These are phyloP conservation scores for Neoascochyta sp. DNA, from an alignment of 2,329 filamentous ascomycete genomes.

Conservation along the genomic window DNA sequence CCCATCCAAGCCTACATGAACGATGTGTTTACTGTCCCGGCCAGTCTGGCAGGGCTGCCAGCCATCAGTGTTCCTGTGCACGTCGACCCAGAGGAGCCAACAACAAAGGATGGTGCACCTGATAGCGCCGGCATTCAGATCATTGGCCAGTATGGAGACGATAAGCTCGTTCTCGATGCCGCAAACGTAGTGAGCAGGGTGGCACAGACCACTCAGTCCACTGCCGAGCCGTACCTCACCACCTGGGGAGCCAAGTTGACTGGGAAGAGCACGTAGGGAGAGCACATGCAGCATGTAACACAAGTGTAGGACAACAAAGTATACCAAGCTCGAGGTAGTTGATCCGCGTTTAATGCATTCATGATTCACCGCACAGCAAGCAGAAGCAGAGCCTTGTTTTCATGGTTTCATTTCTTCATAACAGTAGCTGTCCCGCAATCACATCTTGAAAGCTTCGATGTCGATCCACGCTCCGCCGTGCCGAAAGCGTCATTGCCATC, in stretches of 20 bases:
- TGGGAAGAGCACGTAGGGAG: no score
- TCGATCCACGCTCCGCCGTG: no score
- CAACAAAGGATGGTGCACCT: slow-evolving; percentile 25
- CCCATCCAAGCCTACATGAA: slow-evolving; percentile 80
- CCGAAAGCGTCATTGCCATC: no score
- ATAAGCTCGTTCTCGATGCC: slow-evolving; percentile 59
- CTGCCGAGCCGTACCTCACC: slow-evolving; percentile 6
- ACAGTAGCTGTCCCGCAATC: no score
- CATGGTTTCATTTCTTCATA: no score
- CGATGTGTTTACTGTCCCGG: slow-evolving; percentile 93
- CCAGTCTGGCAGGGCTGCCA: slow-evolving; percentile 85
- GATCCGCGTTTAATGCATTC: no score
- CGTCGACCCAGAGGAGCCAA: slow-evolving; percentile 26
- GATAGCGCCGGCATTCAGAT: slow-evolving; percentile 64
- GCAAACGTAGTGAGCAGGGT: slow-evolving; percentile 43
- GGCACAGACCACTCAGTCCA: slow-evolving; percentile 3
- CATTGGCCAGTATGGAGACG: slow-evolving; percentile 78
- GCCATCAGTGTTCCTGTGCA: slow-evolving; percentile 76
- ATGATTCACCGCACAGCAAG: no score
- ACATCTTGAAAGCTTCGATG: no score
- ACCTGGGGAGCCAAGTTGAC: slow-evolving; percentile 15
- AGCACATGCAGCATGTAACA: no score
- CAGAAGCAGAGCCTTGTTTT: no score
- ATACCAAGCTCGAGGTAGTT: no score
- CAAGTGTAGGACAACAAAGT: no score